Conservation (phyloP, 495 filamentous ascomycete genomes). For the Jackrogersella multiformis region DNA sequence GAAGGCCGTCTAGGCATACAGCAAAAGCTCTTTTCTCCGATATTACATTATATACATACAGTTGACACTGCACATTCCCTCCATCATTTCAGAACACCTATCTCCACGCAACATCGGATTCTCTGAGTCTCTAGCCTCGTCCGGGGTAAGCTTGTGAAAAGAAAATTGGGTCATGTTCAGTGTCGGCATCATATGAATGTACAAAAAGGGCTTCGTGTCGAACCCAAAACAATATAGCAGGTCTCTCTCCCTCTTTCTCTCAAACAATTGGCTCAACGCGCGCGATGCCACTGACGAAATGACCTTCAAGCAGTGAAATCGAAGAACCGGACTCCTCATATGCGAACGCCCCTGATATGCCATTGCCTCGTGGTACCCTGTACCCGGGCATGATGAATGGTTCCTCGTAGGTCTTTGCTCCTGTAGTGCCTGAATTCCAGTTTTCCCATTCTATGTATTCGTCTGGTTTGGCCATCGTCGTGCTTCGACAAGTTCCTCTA, state of each 20-base stretch:
- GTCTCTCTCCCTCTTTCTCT: constrained; percentile 11
- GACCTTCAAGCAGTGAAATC: constrained; percentile 17
- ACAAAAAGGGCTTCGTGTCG: constrained; percentile 34
- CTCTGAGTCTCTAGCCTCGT: constrained; percentile 9
- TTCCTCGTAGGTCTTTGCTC: constrained; percentile 29
- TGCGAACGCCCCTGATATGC: constrained; percentile 44
- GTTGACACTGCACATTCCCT: constrained; percentile 29
- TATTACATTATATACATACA: constrained; percentile 44
- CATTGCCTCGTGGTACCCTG: constrained; percentile 33
- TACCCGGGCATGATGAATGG: constrained; percentile 37
- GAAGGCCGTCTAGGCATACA: constrained; percentile 14
- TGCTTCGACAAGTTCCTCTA: constrained; percentile 29
- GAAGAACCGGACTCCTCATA: constrained; percentile 40
- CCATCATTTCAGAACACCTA: constrained; percentile 23
- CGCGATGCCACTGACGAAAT: constrained; percentile 13
- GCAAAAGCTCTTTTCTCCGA: constrained; percentile 33
- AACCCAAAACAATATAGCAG: constrained; percentile 26
- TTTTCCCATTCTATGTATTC: constrained; percentile 35
- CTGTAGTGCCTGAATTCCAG: constrained; percentile 29
- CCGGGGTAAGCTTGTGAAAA: constrained; percentile 8
- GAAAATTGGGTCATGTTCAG: constrained; percentile 19
- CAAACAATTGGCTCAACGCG: constrained; percentile 11
- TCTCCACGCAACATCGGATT: constrained; percentile 14
- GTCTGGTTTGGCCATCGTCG: constrained; percentile 23
- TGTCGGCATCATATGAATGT: constrained; percentile 32